phyloP scores from a whole-genome alignment of 305 asterid genomes.

The Coffea humblotiana region DNA sequence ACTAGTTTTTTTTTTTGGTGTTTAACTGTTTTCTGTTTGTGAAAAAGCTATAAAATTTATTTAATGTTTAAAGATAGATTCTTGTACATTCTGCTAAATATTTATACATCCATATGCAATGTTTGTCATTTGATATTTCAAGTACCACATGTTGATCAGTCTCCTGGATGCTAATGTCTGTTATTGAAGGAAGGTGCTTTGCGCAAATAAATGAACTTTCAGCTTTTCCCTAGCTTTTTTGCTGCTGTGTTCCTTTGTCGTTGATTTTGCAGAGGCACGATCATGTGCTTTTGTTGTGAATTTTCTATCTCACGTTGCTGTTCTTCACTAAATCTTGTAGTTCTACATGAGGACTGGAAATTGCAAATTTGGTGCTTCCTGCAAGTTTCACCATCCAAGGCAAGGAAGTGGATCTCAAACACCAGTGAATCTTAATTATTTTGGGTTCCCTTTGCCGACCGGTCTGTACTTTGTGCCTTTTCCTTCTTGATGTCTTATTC shows the following conservation, averaged over 20 bases:
- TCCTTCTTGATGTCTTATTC: conserved; percentile 6
- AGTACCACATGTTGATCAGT: not conserved
- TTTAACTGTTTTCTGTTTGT: not conserved
- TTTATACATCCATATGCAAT: not conserved
- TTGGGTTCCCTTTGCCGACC: conserved; percentile 80
- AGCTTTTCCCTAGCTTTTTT: not conserved
- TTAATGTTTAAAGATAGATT: not conserved
- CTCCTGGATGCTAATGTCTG: not conserved
- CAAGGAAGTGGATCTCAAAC: conserved; percentile 66
- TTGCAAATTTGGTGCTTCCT: conserved; percentile 89
- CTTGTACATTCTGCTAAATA: not conserved
- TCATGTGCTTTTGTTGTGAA: not conserved
- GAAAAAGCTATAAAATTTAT: not conserved
- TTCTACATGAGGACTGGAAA: conserved; percentile 81
- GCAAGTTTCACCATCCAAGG: conserved; percentile 98
- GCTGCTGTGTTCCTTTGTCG: not conserved
- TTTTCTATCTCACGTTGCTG: not conserved
- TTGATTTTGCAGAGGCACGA: not conserved
- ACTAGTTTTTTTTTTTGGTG: not conserved
- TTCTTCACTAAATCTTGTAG: conserved; percentile 37
- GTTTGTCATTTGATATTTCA: not conserved
- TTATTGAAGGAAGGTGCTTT: not conserved
- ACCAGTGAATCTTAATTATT: conserved; percentile 51
- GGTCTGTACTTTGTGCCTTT: conserved; percentile 45
- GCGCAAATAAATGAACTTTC: not conserved